Evolutionary conservation across 208 protist species (phyloP).

Genomic region (Phytomonas serpens): DNA sequence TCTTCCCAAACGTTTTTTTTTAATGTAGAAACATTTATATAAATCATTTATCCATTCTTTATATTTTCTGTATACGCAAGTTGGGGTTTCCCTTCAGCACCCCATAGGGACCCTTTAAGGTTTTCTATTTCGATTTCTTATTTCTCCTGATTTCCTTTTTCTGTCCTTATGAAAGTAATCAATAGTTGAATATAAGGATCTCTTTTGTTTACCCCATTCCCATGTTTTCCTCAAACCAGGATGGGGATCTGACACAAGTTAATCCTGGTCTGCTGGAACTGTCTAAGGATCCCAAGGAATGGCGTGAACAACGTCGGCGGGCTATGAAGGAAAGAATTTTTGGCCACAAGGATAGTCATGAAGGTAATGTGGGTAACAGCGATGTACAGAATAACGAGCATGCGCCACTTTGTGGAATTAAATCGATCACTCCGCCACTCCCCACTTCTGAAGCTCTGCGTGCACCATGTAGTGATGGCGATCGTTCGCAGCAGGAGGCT

Average conservation of each 20-base stretch:
- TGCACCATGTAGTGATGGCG: not conserved
- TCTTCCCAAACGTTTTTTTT: not conserved
- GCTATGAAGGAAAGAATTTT: slow-evolving; percentile 71
- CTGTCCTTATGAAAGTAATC: not conserved
- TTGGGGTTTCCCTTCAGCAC: not conserved
- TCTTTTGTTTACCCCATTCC: not conserved
- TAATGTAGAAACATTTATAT: not conserved
- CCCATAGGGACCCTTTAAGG: not conserved
- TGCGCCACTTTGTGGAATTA: not conserved
- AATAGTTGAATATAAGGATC: not conserved
- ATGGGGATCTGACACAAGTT: slow-evolving; percentile 62
- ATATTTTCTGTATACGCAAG: not conserved
- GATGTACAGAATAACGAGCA: not conserved
- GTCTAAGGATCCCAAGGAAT: slow-evolving; percentile 48
- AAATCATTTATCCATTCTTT: not conserved
- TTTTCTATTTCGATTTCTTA: not conserved
- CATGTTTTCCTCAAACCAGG: slow-evolving; percentile 17
- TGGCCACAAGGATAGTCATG: slow-evolving; percentile 8
- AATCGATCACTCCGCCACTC: not conserved
- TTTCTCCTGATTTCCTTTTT: not conserved
- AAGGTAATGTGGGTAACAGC: not conserved
- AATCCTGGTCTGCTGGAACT: slow-evolving; percentile 63
- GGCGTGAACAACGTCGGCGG: slow-evolving; percentile 66
- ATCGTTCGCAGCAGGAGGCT: slow-evolving; percentile 23
- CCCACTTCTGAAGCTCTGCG: not conserved